Base-by-base conservation (phyloP, 2,329 filamentous ascomycete species). In the Monilinia fructicola region DNA sequence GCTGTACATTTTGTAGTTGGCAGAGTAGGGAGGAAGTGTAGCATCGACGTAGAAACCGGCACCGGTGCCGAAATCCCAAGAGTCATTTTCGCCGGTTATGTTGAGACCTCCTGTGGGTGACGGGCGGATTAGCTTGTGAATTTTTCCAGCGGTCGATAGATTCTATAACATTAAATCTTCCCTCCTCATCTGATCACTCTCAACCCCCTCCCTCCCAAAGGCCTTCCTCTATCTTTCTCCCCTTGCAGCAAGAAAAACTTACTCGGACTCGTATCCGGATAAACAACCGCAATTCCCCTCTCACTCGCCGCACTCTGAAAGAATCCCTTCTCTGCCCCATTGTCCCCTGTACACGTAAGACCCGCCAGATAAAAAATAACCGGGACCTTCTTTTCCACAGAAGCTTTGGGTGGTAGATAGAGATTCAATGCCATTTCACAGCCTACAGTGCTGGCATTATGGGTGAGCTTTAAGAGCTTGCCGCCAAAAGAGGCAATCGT, bases 21-120 rank as follows among this genome's bases (percentile, higher is more conserved):
- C 81, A 67, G 81, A 81, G 83, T 88, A 99, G 12, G 93, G 92
- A 40, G 85, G 84, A 71, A 82, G 83, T 5, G 88, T 91, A 12
- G 94, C 93, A 78, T 99, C 89, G 72, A 99, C 81, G 83, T 99
- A 99, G 84, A 99, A 99, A 65, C 92, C 92, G 0, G 95, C 95
- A 6, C 91, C 94, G 69, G 87, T 87, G 74, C 95, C 95, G 77
- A 99, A 98, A 80, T 99, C 95, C 79, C 89, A 99, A 59, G 84
- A 78, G 71, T 96, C 94, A 75, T 96, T 88, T 82, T 98, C 93
- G 74, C 92, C 93, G 42, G 89, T 81, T 69, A 96, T 88, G 73
- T 88, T 82, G 58, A 95, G 84, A 1, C 94, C 94, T 66, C 88
- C 87, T 89, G 69, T 48, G 9, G 2, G 18, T 23, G 21, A 16